Conservation (phyloP, 495 filamentous ascomycete genomes). For the Evansstolkia leycettana region DNA sequence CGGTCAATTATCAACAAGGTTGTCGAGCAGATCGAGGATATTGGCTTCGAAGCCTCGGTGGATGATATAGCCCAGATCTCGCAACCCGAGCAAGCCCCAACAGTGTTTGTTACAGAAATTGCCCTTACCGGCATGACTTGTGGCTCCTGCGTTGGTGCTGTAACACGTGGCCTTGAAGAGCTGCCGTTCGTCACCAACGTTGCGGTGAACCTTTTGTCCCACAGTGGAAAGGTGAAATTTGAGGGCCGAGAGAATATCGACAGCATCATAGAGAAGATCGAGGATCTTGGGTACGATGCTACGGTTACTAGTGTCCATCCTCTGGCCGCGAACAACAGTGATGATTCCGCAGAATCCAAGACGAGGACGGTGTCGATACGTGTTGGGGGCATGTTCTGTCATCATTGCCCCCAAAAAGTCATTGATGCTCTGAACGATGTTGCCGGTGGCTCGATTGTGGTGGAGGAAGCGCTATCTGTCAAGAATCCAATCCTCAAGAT, state of each 20-base stretch:
- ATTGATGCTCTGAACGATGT: constrained; percentile 38
- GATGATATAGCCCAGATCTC: constrained; percentile 26
- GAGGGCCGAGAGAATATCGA: constrained; percentile 37
- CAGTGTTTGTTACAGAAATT: constrained; percentile 41
- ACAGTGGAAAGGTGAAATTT: constrained; percentile 59
- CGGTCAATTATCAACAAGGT: constrained; percentile 29
- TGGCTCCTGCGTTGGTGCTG: constrained; percentile 53
- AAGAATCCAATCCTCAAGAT: constrained; percentile 56
- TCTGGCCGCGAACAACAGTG: constrained; percentile 3
- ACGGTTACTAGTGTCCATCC: constrained; percentile 32
- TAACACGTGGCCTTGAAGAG: constrained; percentile 52
- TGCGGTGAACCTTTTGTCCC: constrained; percentile 57
- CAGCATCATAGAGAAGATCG: constrained; percentile 55
- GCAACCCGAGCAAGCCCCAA: background rate
- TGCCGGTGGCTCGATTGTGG: constrained; percentile 22
- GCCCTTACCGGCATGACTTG: constrained; percentile 81
- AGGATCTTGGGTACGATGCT: constrained; percentile 72
- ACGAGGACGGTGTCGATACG: constrained; percentile 50
- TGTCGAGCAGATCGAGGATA: constrained; percentile 37
- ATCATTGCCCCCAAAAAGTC: constrained; percentile 63
- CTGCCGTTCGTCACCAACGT: constrained; percentile 50
- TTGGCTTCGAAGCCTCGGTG: constrained; percentile 42
- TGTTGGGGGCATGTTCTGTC: constrained; percentile 80
- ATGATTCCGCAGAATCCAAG: constrained; percentile 5
- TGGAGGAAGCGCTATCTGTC: constrained; percentile 38